Percentiles rank a stretch among this genome's conserved stretches.
These are phyloP conservation scores for Boletus huronensis DNA, from an alignment of 768 basidiomycete species.

Conservation along the genomic window DNA sequence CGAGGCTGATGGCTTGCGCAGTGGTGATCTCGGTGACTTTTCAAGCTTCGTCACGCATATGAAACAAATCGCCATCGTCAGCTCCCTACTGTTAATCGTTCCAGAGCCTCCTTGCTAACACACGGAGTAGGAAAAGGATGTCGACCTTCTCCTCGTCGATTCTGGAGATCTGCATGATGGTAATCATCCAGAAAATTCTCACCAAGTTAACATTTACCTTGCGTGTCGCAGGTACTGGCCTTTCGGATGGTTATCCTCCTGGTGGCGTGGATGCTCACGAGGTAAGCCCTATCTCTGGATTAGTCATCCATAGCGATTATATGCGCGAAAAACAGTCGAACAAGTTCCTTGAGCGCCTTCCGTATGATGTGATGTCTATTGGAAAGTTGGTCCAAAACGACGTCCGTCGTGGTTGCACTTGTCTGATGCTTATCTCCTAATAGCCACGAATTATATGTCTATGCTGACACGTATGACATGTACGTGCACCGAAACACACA, in stretches of 20 bases:
- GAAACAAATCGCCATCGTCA: slow-evolving; percentile 66
- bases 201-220: neutral
- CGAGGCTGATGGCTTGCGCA: slow-evolving; percentile 8
- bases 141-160: slow-evolving; percentile 81
- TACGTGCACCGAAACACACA: slow-evolving; percentile 20
- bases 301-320: neutral
- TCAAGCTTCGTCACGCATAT: slow-evolving; percentile 82
- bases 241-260: slow-evolving; percentile 70
- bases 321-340: slow-evolving; percentile 50
- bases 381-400: slow-evolving; percentile 61
- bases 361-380: slow-evolving; percentile 80
- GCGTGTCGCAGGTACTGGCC: slow-evolving; percentile 57
- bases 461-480: slow-evolving; percentile 67
- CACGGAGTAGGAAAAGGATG: slow-evolving; percentile 51
- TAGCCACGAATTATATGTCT: slow-evolving; percentile 82
- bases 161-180: slow-evolving; percentile 80
- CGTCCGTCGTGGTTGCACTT: too few relatives aligned
- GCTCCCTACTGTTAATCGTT: slow-evolving; percentile 2
- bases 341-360: slow-evolving; percentile 65
- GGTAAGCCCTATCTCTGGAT: slow-evolving; percentile 35
- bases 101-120: neutral
- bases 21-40: slow-evolving; percentile 76
- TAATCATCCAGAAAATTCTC: slow-evolving; percentile 4
- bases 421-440: neutral
- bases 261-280: slow-evolving; percentile 73